These are phyloP conservation scores for Coniferiporia weirii DNA, from an alignment of 1,284 basidiomycete genomes.

Conservation along the genomic window DNA sequence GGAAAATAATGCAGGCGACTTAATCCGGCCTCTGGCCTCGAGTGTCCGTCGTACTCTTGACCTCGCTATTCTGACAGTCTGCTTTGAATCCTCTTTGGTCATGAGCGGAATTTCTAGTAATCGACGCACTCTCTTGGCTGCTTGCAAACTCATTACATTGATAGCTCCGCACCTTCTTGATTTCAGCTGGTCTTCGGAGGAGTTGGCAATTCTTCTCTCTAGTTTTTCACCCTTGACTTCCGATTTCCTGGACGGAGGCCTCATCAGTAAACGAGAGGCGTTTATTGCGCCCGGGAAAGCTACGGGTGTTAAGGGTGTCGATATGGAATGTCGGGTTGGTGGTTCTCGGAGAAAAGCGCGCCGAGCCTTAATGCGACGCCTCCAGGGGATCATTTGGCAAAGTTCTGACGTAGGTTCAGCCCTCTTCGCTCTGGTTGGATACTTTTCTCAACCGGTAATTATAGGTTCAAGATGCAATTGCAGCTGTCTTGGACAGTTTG, in stretches of 20 bases:
- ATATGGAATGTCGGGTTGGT: neutral
- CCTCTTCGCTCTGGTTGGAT: neutral
- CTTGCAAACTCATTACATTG: constrained; percentile 49
- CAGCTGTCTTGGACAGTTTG: constrained; percentile 33
- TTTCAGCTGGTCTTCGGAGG: constrained; percentile 50
- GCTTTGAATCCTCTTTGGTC: constrained; percentile 63
- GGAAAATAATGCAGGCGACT: constrained; percentile 35
- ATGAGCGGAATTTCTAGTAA: constrained; percentile 58
- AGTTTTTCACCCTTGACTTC: constrained; percentile 55
- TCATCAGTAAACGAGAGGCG: neutral
- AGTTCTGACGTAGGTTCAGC: constrained; percentile 49
- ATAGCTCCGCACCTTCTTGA: constrained; percentile 40
- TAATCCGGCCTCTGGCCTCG: constrained; percentile 47
- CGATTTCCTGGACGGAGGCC: constrained; percentile 2
- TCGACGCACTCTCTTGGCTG: constrained; percentile 53
- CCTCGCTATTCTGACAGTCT: constrained; percentile 55
- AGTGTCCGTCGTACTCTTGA: constrained; percentile 64
- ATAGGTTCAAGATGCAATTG: constrained; percentile 55
- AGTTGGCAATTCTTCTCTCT: constrained; percentile 56
- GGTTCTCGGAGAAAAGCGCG: neutral
- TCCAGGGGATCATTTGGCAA: constrained; percentile 57
- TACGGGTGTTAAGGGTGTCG: constrained; percentile 3
- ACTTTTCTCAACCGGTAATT: neutral
- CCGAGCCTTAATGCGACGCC: constrained; percentile 24
- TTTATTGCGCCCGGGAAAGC: constrained; percentile 10